A percentile compares a stretch with the other conserved stretches of the same genome.
phyloP scores from a whole-genome alignment of 2,329 filamentous ascomycete species.

The Neofusicoccum sp. region DNA sequence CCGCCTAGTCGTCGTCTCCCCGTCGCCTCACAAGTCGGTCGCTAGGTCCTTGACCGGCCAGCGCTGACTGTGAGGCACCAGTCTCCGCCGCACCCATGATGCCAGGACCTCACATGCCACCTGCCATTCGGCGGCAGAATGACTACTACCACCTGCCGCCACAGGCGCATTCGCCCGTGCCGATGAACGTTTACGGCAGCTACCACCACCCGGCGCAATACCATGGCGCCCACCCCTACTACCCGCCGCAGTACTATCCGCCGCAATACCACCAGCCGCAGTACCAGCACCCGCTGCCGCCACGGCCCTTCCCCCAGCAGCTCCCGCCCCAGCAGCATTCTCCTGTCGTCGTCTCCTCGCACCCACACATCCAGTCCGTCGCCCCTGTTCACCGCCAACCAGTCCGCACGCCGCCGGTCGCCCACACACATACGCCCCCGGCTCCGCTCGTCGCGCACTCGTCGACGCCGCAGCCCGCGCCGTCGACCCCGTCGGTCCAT shows the following conservation, averaged over 20 bases:
- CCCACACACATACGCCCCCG: constrained; percentile 31
- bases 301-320: constrained; percentile 30
- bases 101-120: constrained; percentile 58
- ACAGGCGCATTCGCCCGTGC: constrained; percentile 38
- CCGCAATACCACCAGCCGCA: constrained; percentile 38
- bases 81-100: constrained; percentile 66
- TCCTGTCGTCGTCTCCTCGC: constrained; percentile 47
- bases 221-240: constrained; percentile 36
- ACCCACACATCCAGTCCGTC: constrained; percentile 50
- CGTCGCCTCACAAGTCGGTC: constrained; percentile 40
- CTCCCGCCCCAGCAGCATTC: constrained; percentile 32
- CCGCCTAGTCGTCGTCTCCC: constrained; percentile 9
- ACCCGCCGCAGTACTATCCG: constrained; percentile 31
- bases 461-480: constrained; percentile 20
- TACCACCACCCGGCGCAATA: constrained; percentile 32
- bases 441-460: constrained; percentile 18
- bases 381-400: constrained; percentile 40
- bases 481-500: constrained; percentile 36
- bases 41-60: constrained; percentile 34
- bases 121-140: constrained; percentile 41
- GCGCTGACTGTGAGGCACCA: constrained; percentile 41
- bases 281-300: constrained; percentile 42
- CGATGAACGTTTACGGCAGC: constrained; percentile 36
- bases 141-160: constrained; percentile 38
- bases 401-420: constrained; percentile 35